These are phyloP conservation scores for Penicillium rolfsii DNA, from an alignment of 2,329 filamentous ascomycete genomes.

Conservation along the genomic window DNA sequence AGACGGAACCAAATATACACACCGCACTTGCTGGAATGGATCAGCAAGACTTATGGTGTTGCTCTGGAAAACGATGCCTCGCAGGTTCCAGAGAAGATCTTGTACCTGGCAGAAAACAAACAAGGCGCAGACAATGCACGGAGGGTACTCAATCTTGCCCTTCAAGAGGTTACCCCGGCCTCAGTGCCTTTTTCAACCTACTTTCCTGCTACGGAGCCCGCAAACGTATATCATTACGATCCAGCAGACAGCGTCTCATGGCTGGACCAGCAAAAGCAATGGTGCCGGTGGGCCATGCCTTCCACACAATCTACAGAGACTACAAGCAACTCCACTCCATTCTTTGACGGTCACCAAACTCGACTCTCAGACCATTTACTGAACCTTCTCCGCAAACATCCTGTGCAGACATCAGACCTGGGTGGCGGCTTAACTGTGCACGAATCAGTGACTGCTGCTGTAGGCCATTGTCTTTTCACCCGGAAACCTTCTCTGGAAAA, in stretches of 20 bases:
- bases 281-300: slow-evolving; percentile 45
- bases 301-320: slow-evolving; percentile 27
- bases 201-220: slow-evolving; percentile 33
- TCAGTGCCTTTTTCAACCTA: slow-evolving; percentile 42
- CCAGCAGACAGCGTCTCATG: slow-evolving; percentile 33
- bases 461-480: slow-evolving; percentile 46
- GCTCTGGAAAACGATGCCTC: slow-evolving; percentile 29
- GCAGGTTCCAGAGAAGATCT: slow-evolving; percentile 31
- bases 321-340: slow-evolving; percentile 24
- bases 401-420: not conserved
- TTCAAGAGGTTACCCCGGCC: slow-evolving; percentile 24
- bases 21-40: slow-evolving; percentile 38
- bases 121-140: slow-evolving; percentile 37
- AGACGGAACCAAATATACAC: slow-evolving; percentile 26
- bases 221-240: slow-evolving; percentile 32
- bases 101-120: slow-evolving; percentile 41
- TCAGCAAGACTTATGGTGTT: slow-evolving; percentile 38
- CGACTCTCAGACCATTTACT: slow-evolving; percentile 38
- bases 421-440: slow-evolving; percentile 20
- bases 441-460: slow-evolving; percentile 42
- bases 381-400: slow-evolving; percentile 32
- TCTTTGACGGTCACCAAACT: slow-evolving; percentile 38
- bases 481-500: slow-evolving; percentile 29
- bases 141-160: slow-evolving; percentile 40
- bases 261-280: slow-evolving; percentile 38